A percentile compares a stretch with the other conserved stretches of the same genome.
Evolutionary conservation across 108 stramenopile genomes (phyloP).

Genomic region (Nitzschia palea): DNA sequence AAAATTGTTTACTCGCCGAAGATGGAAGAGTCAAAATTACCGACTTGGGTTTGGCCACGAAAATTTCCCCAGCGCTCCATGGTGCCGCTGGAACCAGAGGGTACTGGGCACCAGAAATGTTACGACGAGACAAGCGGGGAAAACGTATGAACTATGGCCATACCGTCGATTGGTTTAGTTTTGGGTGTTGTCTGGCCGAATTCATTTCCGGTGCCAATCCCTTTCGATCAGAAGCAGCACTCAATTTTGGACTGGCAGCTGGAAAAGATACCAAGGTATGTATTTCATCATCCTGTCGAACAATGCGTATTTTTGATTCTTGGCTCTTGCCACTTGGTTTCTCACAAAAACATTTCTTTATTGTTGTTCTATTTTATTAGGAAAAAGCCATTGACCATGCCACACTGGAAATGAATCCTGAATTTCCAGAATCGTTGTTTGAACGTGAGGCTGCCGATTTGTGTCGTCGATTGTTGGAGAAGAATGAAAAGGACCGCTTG

Average conservation of each 20-base stretch:
- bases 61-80: constrained; percentile 80
- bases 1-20: constrained; percentile 92
- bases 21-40: constrained; percentile 87
- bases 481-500: constrained; percentile 78
- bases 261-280: constrained; percentile 81
- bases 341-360: not conserved
- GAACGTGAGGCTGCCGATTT: constrained; percentile 78
- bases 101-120: constrained; percentile 98
- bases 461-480: constrained; percentile 74
- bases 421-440: constrained; percentile 64
- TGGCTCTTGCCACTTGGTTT: not conserved
- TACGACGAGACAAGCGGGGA: constrained; percentile 78
- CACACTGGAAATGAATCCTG: constrained; percentile 89
- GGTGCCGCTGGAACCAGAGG: constrained; percentile 89
- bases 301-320: not conserved
- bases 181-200: constrained; percentile 93
- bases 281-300: not conserved
- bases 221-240: constrained; percentile 86
- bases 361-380: constrained; percentile 26
- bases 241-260: constrained; percentile 76
- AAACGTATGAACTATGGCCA: constrained; percentile 82
- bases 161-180: constrained; percentile 94
- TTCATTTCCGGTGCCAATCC: constrained; percentile 92
- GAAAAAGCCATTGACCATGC: constrained; percentile 87
- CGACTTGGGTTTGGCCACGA: constrained; percentile 91